Percentiles rank a stretch among this genome's conserved stretches.
Evolutionary conservation across 768 basidiomycete genomes (phyloP).

Genomic region (Termitomyces sp.): DNA sequence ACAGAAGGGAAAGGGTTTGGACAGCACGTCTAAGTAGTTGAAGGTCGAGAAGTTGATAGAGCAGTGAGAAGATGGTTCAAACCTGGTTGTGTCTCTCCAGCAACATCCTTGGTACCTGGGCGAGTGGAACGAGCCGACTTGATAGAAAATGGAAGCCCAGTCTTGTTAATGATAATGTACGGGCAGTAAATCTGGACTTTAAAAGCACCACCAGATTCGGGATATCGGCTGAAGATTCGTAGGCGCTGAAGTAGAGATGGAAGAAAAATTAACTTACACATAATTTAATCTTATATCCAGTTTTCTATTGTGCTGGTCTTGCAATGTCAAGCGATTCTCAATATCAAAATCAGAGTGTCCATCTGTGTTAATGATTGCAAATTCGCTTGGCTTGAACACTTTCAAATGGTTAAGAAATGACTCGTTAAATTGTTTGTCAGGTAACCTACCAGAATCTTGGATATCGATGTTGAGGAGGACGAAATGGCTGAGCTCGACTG

Average conservation of each 20-base stretch:
- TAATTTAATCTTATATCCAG: slow-evolving; percentile 85
- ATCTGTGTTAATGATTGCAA: slow-evolving; percentile 95
- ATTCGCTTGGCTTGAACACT: slow-evolving; percentile 94
- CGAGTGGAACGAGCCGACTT: slow-evolving; percentile 59
- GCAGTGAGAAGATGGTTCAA: slow-evolving; percentile 10
- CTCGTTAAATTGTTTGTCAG: background rate
- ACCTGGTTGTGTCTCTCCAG: slow-evolving; percentile 75
- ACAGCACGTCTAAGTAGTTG: slow-evolving; percentile 33
- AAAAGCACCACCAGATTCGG: slow-evolving; percentile 92
- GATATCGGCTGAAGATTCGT: slow-evolving; percentile 48
- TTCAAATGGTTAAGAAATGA: background rate
- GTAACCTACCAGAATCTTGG: slow-evolving; percentile 75
- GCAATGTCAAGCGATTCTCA: slow-evolving; percentile 65
- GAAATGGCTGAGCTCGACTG: slow-evolving; percentile 86
- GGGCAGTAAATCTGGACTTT: slow-evolving; percentile 93
- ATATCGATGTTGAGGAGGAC: slow-evolving; percentile 85
- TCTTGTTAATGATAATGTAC: slow-evolving; percentile 90
- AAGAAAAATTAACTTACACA: slow-evolving; percentile 49
- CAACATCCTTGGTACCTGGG: slow-evolving; percentile 66
- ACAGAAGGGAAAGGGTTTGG: slow-evolving; percentile 74
- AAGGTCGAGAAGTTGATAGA: background rate
- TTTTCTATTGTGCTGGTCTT: slow-evolving; percentile 70
- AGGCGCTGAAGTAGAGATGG: background rate
- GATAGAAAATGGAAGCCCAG: slow-evolving; percentile 74
- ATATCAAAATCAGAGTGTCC: slow-evolving; percentile 83